A percentile compares a stretch with the other conserved stretches of the same genome.
These are phyloP conservation scores for Guillardia theta DNA, from an alignment of 78 protist species.

Conservation along the genomic window DNA sequence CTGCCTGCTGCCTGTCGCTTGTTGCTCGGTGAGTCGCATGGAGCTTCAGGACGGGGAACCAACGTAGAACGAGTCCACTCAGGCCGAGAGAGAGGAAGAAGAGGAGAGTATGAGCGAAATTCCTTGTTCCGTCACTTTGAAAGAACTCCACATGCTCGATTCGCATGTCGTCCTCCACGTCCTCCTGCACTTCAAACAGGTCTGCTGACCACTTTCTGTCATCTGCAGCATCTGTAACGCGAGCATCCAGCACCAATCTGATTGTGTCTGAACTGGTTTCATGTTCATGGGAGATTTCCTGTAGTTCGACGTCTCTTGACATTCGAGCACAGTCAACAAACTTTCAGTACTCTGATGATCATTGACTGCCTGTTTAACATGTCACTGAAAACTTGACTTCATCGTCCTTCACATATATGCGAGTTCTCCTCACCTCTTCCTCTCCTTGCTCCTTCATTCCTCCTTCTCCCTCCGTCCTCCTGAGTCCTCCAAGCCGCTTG, in stretches of 20 bases:
- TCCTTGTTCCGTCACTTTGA: too few species aligned
- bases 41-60: too few species aligned
- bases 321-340: neutral
- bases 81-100: too few species aligned
- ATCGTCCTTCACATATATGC: neutral
- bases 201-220: too few species aligned
- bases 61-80: too few species aligned
- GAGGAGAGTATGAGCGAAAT: too few species aligned
- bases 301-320: neutral
- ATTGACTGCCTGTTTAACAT: neutral
- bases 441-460: neutral
- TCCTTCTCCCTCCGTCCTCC: neutral
- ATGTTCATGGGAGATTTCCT: neutral
- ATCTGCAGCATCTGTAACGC: neutral
- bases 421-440: neutral
- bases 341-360: neutral
- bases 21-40: too few species aligned
- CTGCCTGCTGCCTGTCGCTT: too few species aligned
- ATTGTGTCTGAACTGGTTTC: neutral
- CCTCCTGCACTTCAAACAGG: too few species aligned
- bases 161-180: too few species aligned
- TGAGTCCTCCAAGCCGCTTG: neutral
- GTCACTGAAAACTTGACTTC: neutral
- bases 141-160: too few species aligned
- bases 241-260: neutral